A percentile compares a stretch with the other conserved stretches of the same genome.
Evolutionary conservation across 1,284 basidiomycete species (phyloP).

Genomic region (Ganoderma meredithae): DNA sequence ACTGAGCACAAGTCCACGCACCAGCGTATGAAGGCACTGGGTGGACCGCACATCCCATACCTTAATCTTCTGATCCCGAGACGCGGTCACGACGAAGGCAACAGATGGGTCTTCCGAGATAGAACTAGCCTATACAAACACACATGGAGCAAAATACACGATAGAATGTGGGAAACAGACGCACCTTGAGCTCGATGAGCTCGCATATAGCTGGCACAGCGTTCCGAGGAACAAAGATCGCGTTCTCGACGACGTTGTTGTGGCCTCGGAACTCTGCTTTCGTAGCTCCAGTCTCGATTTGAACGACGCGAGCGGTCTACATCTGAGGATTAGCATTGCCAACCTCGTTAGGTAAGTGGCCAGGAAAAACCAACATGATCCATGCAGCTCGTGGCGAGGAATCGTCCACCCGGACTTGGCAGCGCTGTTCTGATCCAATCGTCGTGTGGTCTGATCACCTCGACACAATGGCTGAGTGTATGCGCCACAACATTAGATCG

Average conservation of each 20-base stretch:
- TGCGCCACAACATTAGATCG: background rate
- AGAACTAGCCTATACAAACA: background rate
- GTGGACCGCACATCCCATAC: conserved; percentile 73
- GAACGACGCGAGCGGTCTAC: conserved; percentile 71
- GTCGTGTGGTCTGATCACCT: conserved; percentile 63
- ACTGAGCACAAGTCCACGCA: conserved; percentile 40
- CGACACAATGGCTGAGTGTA: conserved; percentile 57
- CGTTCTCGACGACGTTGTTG: conserved; percentile 75
- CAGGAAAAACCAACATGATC: conserved; percentile 61
- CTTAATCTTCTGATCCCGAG: conserved; percentile 74
- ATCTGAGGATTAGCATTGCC: conserved; percentile 1
- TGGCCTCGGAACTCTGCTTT: conserved; percentile 76
- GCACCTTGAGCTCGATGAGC: conserved; percentile 29
- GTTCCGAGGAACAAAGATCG: conserved; percentile 65
- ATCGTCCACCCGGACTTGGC: conserved; percentile 63
- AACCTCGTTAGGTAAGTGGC: no score
- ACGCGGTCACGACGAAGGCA: conserved; percentile 68
- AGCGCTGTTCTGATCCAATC: conserved; percentile 72
- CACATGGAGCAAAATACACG: background rate
- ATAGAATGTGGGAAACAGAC: background rate
- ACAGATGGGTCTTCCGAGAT: conserved; percentile 23
- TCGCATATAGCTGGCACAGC: conserved; percentile 61
- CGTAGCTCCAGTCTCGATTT: conserved; percentile 62
- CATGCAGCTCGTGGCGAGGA: conserved; percentile 68
- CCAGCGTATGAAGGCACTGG: conserved; percentile 68